phyloP scores from a whole-genome alignment of 2,329 filamentous ascomycete genomes.

The Plectosphaerella plurivora region DNA sequence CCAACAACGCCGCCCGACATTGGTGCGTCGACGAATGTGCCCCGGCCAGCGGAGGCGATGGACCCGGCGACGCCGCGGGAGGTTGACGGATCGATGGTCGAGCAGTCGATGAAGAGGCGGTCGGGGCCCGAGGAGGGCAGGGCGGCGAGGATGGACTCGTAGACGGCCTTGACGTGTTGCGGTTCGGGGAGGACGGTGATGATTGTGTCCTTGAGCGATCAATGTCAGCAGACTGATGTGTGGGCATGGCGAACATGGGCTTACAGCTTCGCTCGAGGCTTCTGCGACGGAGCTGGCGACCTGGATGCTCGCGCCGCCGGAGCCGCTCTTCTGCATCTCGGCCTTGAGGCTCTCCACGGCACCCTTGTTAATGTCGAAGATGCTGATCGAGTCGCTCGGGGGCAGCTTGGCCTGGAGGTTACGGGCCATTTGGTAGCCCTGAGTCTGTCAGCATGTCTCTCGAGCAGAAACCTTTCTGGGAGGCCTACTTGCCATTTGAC shows the following conservation, averaged over 20 bases:
- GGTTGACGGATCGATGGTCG: constrained; percentile 88
- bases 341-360: constrained; percentile 40
- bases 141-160: constrained; percentile 66
- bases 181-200: constrained; percentile 89
- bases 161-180: constrained; percentile 80
- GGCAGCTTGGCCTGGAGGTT: constrained; percentile 55
- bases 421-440: constrained; percentile 61
- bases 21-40: constrained; percentile 85
- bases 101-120: constrained; percentile 90
- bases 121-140: constrained; percentile 42
- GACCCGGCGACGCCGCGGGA: constrained; percentile 72
- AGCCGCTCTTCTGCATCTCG: constrained; percentile 38
- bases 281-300: constrained; percentile 40
- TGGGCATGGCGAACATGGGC: constrained; percentile 17
- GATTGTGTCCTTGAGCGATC: constrained; percentile 63
- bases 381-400: constrained; percentile 42
- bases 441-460: not conserved
- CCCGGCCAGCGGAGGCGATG: constrained; percentile 60
- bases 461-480: not conserved
- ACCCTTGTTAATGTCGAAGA: constrained; percentile 54
- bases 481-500: constrained; percentile 53
- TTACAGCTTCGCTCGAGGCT: constrained; percentile 48
- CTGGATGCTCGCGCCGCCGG: constrained; percentile 41
- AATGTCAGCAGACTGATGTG: not conserved
- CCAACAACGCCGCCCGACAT: constrained; percentile 97